A percentile compares a stretch with the other conserved stretches of the same genome.
These are phyloP conservation scores for Lichtheimia ramosa DNA, from an alignment of 371 early-diverging fungal genomes.

Conservation along the genomic window DNA sequence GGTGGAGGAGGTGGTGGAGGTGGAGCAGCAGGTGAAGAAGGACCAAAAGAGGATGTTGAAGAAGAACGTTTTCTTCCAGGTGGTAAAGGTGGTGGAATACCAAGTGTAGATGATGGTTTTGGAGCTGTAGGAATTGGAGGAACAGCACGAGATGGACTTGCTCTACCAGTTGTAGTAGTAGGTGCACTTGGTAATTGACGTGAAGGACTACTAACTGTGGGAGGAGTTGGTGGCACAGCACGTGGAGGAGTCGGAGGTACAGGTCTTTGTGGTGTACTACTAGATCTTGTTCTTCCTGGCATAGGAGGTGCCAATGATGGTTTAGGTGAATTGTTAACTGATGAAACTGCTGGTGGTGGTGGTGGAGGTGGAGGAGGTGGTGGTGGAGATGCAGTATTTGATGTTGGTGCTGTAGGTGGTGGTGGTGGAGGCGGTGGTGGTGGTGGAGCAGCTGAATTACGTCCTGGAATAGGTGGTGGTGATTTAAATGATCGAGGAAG, in stretches of 20 bases:
- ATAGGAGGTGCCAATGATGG: slow-evolving; percentile 25
- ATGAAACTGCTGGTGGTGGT: slow-evolving; percentile 11
- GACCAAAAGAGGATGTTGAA: slow-evolving; percentile 19
- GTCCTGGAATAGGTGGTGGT: slow-evolving; percentile 42
- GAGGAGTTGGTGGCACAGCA: slow-evolving; percentile 34
- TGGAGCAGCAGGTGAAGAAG: slow-evolving; percentile 19
- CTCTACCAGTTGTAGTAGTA: slow-evolving; percentile 14
- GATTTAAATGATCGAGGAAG: slow-evolving; percentile 38
- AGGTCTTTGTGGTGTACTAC: slow-evolving; percentile 45
- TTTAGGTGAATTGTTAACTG: slow-evolving; percentile 22
- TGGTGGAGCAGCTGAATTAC: slow-evolving; percentile 4
- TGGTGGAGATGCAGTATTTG: slow-evolving; percentile 14
- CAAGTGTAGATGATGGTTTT: slow-evolving; percentile 7
- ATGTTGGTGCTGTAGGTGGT: slow-evolving; percentile 6
- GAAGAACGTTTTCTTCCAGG: slow-evolving; percentile 39
- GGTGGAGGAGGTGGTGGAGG: slow-evolving; percentile 25
- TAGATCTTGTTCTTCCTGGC: slow-evolving; percentile 41
- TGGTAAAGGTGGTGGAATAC: slow-evolving; percentile 38
- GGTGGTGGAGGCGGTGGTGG: slow-evolving; percentile 15
- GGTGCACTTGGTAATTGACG: slow-evolving; percentile 4
- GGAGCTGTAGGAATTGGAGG: slow-evolving; percentile 10
- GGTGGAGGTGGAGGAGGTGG: slow-evolving; percentile 22
- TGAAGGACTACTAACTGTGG: slow-evolving; percentile 12
- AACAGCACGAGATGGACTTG: slow-evolving; percentile 11
- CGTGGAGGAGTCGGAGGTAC: slow-evolving; percentile 42